A percentile compares a stretch with the other conserved stretches of the same genome.
Evolutionary conservation across 2,329 filamentous ascomycete genomes (phyloP).

Genomic region (Neophaeococcomyces mojaviensis): DNA sequence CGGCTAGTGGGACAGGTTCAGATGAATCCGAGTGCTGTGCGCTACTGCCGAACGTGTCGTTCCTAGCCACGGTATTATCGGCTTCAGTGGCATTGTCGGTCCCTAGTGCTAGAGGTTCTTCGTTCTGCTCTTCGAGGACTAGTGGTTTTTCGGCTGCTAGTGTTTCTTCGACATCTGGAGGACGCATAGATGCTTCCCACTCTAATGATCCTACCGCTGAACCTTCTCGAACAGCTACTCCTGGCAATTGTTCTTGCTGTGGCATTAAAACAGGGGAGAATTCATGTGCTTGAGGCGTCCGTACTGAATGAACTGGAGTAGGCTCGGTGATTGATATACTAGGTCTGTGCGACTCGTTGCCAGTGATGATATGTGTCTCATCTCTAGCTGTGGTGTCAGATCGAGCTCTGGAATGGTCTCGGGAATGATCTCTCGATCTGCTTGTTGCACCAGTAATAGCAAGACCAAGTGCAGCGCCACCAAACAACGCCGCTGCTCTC

Average conservation of each 20-base stretch:
- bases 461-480: constrained; percentile 3
- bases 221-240: not conserved
- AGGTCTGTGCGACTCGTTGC: not conserved
- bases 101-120: too few relatives aligned
- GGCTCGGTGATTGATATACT: constrained; percentile 3
- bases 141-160: too few relatives aligned
- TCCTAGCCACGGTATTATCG: too few relatives aligned
- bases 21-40: too few relatives aligned
- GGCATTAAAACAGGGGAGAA: not conserved
- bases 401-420: constrained; percentile 66
- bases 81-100: too few relatives aligned
- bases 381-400: constrained; percentile 70
- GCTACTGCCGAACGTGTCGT: too few relatives aligned
- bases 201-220: too few relatives aligned
- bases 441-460: not conserved
- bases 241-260: not conserved
- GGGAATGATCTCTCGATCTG: not conserved
- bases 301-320: not conserved
- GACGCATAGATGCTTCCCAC: too few relatives aligned
- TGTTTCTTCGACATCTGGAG: too few relatives aligned
- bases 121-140: too few relatives aligned
- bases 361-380: not conserved
- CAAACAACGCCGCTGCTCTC: constrained; percentile 1
- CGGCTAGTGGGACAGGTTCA: not conserved
- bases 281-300: not conserved